phyloP scores from a whole-genome alignment of 768 basidiomycete species.

The Macrolepiota albuminosa region DNA sequence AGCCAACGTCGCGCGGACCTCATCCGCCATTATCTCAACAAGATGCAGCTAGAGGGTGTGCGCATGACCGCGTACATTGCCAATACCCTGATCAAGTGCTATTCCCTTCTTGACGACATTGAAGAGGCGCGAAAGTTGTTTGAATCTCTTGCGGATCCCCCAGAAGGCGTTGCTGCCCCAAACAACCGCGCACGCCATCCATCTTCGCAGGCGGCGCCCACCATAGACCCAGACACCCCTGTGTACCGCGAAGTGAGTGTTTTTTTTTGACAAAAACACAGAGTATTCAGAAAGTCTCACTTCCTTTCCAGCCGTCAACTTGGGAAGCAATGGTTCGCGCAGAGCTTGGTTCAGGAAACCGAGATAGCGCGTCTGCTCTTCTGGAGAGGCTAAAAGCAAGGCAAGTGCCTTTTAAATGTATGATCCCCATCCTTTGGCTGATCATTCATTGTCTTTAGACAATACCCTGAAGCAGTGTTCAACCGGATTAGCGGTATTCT shows the following conservation, averaged over 20 bases:
- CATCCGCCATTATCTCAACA: slow-evolving; percentile 58
- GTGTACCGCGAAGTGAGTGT: slow-evolving; percentile 76
- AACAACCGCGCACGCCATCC: slow-evolving; percentile 83
- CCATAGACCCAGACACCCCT: slow-evolving; percentile 42
- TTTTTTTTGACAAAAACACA: not conserved
- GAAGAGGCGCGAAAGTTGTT: slow-evolving; percentile 74
- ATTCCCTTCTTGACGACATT: slow-evolving; percentile 62
- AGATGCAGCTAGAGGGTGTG: slow-evolving; percentile 58
- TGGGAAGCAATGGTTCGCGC: slow-evolving; percentile 96
- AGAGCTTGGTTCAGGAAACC: slow-evolving; percentile 77
- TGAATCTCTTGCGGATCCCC: slow-evolving; percentile 73
- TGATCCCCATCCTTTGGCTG: not conserved
- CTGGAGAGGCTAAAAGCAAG: slow-evolving; percentile 70
- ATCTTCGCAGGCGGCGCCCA: slow-evolving; percentile 23
- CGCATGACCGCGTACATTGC: slow-evolving; percentile 95
- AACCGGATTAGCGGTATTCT: slow-evolving; percentile 78
- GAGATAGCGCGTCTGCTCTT: slow-evolving; percentile 61
- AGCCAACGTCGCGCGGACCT: slow-evolving; percentile 76
- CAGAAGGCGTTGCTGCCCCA: slow-evolving; percentile 80
- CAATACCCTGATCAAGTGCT: slow-evolving; percentile 77
- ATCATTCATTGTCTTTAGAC: slow-evolving; percentile 29
- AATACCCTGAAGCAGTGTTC: slow-evolving; percentile 75
- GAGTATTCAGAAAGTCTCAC: not conserved
- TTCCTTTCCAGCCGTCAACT: slow-evolving; percentile 62
- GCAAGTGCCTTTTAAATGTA: slow-evolving; percentile 30